A percentile compares a stretch with the other conserved stretches of the same genome.
phyloP scores from a whole-genome alignment of 1,284 basidiomycete species.

The Leccinum solheimii region DNA sequence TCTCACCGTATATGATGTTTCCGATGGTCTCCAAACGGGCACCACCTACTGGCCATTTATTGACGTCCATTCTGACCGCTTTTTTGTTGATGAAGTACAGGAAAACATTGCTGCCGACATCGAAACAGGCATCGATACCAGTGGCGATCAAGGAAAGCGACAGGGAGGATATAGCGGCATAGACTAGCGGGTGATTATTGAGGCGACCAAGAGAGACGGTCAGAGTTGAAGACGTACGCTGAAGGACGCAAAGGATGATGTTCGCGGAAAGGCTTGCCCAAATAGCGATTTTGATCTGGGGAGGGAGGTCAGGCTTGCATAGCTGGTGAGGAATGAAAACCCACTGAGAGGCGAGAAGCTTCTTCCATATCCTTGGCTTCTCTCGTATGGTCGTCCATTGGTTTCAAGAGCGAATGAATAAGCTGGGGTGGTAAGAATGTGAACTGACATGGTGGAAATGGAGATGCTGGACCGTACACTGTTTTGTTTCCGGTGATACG shows the following conservation, averaged over 20 bases:
- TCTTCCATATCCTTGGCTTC: conserved; percentile 70
- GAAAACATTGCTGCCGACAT: conserved; percentile 87
- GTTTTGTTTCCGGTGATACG: conserved; percentile 85
- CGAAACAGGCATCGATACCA: conserved; percentile 87
- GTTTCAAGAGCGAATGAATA: conserved; percentile 82
- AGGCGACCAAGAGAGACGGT: background rate
- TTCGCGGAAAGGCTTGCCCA: conserved; percentile 83
- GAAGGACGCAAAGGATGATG: conserved; percentile 65
- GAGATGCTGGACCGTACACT: conserved; percentile 45
- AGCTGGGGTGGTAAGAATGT: conserved; percentile 47
- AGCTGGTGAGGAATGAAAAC: conserved; percentile 21
- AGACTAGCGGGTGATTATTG: conserved; percentile 49
- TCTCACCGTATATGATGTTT: conserved; percentile 83
- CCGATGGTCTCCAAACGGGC: conserved; percentile 90
- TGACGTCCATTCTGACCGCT: conserved; percentile 68
- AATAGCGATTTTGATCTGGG: conserved; percentile 83
- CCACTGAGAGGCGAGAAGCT: conserved; percentile 62
- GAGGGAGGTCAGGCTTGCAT: conserved; percentile 13
- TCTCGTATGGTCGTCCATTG: conserved; percentile 82
- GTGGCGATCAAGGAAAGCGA: conserved; percentile 91
- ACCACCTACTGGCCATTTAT: conserved; percentile 92
- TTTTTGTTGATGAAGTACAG: conserved; percentile 83
- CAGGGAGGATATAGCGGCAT: conserved; percentile 82
- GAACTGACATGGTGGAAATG: conserved; percentile 4
- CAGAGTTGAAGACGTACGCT: conserved; percentile 47